Conservation (phyloP, 2,329 filamentous ascomycete genomes). For the Coleophoma eucalyptorum region DNA sequence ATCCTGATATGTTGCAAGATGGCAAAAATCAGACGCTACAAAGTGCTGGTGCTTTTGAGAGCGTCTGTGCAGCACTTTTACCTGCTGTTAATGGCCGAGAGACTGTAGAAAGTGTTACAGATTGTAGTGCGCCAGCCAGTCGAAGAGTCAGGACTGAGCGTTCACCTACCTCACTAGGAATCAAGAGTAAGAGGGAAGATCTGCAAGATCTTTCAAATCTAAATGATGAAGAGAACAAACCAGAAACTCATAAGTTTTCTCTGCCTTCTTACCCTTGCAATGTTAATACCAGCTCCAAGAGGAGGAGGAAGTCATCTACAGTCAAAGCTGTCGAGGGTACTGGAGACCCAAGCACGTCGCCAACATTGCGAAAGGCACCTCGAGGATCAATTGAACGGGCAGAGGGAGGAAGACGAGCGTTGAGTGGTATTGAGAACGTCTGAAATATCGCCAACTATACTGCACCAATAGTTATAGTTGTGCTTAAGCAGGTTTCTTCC, state of each 20-base stretch:
- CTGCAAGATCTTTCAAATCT: slow-evolving; percentile 11
- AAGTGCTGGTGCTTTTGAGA: slow-evolving; percentile 21
- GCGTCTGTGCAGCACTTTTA: slow-evolving; percentile 24
- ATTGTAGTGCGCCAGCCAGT: neutral
- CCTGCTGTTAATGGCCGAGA: slow-evolving; percentile 5
- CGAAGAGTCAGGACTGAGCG: too few relatives aligned
- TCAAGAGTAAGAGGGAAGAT: slow-evolving; percentile 22
- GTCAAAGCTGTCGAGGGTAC: too few relatives aligned
- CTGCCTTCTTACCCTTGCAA: slow-evolving; percentile 14
- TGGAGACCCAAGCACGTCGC: slow-evolving; percentile 24
- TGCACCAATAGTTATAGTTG: too few relatives aligned
- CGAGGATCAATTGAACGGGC: neutral
- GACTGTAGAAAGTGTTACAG: too few relatives aligned
- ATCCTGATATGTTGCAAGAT: neutral
- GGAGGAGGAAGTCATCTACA: slow-evolving; percentile 30
- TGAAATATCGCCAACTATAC: neutral
- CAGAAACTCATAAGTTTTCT: slow-evolving; percentile 11
- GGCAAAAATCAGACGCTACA: slow-evolving; percentile 17
- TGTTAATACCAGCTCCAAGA: slow-evolving; percentile 31
- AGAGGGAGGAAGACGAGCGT: slow-evolving; percentile 8
- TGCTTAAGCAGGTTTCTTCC: too few relatives aligned
- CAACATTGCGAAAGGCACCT: slow-evolving; percentile 19
- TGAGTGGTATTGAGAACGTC: slow-evolving; percentile 21
- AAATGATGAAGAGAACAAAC: slow-evolving; percentile 6
- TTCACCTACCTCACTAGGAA: neutral